Conservation (phyloP, 2,329 filamentous ascomycete species). For the Pestalotiopsis fici region DNA sequence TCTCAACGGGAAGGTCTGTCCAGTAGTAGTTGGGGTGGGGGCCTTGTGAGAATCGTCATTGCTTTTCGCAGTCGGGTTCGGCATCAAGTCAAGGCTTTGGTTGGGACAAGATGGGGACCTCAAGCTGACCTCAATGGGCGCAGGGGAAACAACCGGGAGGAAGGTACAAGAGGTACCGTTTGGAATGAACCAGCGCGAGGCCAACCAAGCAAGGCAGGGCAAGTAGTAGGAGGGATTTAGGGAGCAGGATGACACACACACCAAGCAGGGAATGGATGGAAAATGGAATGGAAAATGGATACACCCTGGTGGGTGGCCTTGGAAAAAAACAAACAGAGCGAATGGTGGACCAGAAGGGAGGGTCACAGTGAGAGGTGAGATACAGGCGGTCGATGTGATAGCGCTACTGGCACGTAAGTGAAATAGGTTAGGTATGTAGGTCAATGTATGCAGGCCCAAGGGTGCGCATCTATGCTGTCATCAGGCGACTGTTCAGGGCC, state of each 20-base stretch:
- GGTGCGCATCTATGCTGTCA: neutral
- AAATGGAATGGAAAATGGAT: neutral
- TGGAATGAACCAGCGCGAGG: neutral
- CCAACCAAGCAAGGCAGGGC: neutral
- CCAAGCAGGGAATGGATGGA: neutral
- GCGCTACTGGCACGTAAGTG: neutral
- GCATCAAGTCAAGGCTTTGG: conserved; percentile 14
- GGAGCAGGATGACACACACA: neutral
- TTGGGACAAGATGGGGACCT: neutral
- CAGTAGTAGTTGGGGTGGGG: conserved; percentile 10
- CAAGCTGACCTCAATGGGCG: too few relatives aligned
- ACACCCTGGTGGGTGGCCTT: neutral
- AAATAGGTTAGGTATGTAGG: neutral
- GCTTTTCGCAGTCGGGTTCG: conserved; percentile 14
- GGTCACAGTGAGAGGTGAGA: neutral
- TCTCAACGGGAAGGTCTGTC: conserved; percentile 26
- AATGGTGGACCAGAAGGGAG: neutral
- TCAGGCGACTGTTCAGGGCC: neutral
- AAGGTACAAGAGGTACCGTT: neutral
- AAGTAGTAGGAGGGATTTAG: neutral
- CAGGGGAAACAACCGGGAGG: too few relatives aligned
- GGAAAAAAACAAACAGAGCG: neutral
- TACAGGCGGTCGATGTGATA: neutral
- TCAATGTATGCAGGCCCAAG: neutral
- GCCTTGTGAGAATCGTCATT: conserved; percentile 17